A percentile compares a stretch with the other conserved stretches of the same genome.
phyloP scores from a whole-genome alignment of 176 grass and related monocot species.

The maize (Zea mays) region DNA sequence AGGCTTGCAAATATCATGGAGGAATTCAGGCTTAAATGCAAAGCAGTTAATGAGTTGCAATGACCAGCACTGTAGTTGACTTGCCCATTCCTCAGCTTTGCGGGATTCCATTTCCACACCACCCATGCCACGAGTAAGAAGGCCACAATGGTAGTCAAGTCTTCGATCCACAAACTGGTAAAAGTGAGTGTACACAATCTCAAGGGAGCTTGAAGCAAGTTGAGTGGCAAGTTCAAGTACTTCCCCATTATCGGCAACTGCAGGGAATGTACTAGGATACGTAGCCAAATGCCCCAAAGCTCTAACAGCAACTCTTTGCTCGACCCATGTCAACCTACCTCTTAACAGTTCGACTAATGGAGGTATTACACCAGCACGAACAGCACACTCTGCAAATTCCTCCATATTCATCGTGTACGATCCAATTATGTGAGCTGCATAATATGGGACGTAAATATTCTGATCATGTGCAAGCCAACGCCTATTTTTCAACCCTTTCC shows the following conservation, averaged over 20 bases:
- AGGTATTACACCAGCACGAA: constrained; percentile 88
- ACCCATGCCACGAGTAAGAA: constrained; percentile 98
- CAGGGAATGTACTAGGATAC: constrained; percentile 82
- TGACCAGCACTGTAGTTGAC: constrained; percentile 98
- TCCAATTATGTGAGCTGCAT: constrained; percentile 96
- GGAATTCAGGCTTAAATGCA: constrained; percentile 94
- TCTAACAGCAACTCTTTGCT: constrained; percentile 96
- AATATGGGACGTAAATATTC: constrained; percentile 98
- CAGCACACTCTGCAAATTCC: constrained; percentile 85
- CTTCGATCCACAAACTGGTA: constrained; percentile 88
- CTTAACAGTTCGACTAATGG: constrained; percentile 94
- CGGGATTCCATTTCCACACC: constrained; percentile 96
- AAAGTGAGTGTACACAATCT: constrained; percentile 99
- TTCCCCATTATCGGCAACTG: constrained; percentile 88
- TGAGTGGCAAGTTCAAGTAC: constrained; percentile 96
- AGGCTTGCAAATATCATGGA: constrained; percentile 91
- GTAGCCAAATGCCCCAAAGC: constrained; percentile 96
- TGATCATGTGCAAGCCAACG: constrained; percentile 97
- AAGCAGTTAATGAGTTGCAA: constrained; percentile 98
- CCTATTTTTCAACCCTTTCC: constrained; percentile 97
- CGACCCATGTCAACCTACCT: constrained; percentile 98
- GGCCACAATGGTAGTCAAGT: constrained; percentile 89
- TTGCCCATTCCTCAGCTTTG: constrained; percentile 99
- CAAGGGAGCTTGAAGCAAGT: constrained; percentile 85
- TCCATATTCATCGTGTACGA: constrained; percentile 99